Conservation (phyloP, 2,329 filamentous ascomycete genomes). For the Dactylellina parvicollis region DNA sequence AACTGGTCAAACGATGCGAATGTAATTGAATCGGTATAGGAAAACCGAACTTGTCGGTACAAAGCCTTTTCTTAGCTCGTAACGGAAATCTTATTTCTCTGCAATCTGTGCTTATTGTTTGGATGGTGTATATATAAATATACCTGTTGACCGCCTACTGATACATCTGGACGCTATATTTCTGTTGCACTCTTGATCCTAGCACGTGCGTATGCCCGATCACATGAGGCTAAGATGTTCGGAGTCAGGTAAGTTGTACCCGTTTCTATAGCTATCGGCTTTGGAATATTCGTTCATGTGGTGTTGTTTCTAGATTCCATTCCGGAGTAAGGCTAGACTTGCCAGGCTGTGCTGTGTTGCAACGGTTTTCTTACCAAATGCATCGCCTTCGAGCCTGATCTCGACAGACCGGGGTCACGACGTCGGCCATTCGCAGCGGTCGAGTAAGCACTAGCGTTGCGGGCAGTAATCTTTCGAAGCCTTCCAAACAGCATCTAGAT, state of each 20-base stretch:
- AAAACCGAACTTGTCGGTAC: neutral
- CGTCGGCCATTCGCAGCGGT: neutral
- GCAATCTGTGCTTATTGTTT: too few relatives aligned
- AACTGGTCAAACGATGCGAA: constrained; percentile 19
- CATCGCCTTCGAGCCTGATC: neutral
- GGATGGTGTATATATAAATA: neutral
- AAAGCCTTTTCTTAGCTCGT: constrained; percentile 4
- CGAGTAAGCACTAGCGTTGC: neutral
- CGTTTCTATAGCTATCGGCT: constrained; percentile 3
- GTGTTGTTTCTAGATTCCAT: constrained; percentile 16
- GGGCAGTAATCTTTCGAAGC: too few relatives aligned
- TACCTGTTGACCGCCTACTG: neutral
- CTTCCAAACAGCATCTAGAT: neutral
- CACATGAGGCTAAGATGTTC: neutral
- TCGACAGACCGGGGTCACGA: neutral
- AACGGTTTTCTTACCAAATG: constrained; percentile 9
- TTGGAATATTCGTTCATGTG: constrained; percentile 7
- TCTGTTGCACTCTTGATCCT: constrained; percentile 14
- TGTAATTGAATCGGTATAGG: constrained; percentile 9
- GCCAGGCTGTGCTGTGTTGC: constrained; percentile 12
- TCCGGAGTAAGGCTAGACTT: constrained; percentile 10
- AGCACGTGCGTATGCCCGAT: neutral
- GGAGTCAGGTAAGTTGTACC: constrained; percentile 4
- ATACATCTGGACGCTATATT: neutral
- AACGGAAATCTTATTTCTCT: neutral